These are phyloP conservation scores for Xanthoceras sorbifolium DNA, from an alignment of 345 rosid species.

Conservation along the genomic window DNA sequence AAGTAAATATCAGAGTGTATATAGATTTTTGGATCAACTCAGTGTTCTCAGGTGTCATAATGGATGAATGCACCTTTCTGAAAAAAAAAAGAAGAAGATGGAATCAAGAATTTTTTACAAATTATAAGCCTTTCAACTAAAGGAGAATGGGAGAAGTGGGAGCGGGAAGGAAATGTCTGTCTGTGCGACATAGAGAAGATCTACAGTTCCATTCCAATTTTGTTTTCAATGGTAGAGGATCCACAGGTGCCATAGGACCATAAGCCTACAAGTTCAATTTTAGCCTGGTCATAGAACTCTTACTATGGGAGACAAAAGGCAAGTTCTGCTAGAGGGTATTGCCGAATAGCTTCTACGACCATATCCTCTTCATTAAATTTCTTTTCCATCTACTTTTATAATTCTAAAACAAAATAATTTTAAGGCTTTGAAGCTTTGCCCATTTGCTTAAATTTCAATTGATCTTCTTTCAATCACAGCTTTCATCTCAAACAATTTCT, in stretches of 20 bases:
- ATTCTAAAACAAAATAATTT: not conserved
- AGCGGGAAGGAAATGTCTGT: not conserved
- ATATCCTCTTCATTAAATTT: not conserved
- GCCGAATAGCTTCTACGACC: not conserved
- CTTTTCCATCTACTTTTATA: not conserved
- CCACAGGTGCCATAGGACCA: not conserved
- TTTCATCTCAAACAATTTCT: not conserved
- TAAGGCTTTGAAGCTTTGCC: not conserved
- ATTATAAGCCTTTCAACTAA: slow-evolving; percentile 2
- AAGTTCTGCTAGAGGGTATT: not conserved
- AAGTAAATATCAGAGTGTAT: slow-evolving; percentile 77
- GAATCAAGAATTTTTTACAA: not conserved
- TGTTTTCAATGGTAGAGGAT: not conserved
- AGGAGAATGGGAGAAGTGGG: no score
- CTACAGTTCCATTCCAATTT: not conserved
- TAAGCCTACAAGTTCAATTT: not conserved
- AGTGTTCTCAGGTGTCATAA: slow-evolving; percentile 93
- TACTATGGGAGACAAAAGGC: not conserved
- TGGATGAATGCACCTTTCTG: slow-evolving; percentile 74
- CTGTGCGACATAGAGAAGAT: not conserved
- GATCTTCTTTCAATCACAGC: not conserved
- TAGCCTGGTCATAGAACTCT: not conserved
- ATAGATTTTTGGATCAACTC: slow-evolving; percentile 85
- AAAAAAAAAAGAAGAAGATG: not conserved
- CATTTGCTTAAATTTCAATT: not conserved